Conservation (phyloP, 208 protist species). For the Acanthamoeba royreba region DNA sequence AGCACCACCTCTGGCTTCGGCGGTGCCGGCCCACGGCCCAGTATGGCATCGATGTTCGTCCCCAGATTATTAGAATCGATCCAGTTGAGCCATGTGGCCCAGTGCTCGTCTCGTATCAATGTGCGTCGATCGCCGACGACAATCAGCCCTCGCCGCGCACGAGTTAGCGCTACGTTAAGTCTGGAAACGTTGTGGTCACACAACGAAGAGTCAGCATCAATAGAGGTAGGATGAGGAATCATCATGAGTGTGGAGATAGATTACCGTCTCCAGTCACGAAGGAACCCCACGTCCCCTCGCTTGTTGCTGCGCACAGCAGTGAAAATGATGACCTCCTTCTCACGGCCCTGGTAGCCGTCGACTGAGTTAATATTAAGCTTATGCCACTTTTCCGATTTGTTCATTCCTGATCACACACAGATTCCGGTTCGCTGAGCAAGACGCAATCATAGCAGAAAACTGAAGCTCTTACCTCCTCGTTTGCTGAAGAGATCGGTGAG, state of each 20-base stretch:
- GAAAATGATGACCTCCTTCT: constrained; percentile 75
- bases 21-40: no score
- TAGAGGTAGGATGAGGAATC: background rate
- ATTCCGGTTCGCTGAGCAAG: no score
- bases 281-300: constrained; percentile 62
- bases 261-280: constrained; percentile 53
- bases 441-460: no score
- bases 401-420: background rate
- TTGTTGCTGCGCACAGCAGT: constrained; percentile 61
- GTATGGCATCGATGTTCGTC: background rate
- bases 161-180: background rate
- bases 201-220: background rate
- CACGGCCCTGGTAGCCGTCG: constrained; percentile 71
- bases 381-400: background rate
- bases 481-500: background rate
- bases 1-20: no score
- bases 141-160: background rate
- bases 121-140: background rate
- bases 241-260: background rate
- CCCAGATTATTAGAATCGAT: background rate
- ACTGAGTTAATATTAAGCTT: constrained; percentile 63
- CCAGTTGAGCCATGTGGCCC: background rate
- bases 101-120: background rate
- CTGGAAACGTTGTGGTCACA: background rate
- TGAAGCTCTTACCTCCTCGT: background rate